phyloP scores from a whole-genome alignment of 441 rosid species.

The Mallotus japonicus region DNA sequence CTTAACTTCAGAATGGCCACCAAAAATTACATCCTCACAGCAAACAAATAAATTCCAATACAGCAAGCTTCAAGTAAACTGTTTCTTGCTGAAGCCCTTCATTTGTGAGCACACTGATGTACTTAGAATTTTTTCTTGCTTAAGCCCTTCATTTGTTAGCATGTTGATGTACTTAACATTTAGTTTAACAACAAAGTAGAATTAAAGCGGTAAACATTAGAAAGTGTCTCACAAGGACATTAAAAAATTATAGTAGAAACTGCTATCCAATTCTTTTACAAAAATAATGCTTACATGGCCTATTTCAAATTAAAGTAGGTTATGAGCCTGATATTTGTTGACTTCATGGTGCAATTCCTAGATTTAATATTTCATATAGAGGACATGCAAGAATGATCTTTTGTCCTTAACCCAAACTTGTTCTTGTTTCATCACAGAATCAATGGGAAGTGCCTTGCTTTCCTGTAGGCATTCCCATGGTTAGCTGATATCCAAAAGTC shows the following conservation, averaged over 20 bases:
- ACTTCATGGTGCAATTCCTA: not conserved
- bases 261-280: not conserved
- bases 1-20: too few species aligned
- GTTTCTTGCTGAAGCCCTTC: not conserved
- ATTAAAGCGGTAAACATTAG: not conserved
- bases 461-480: not conserved
- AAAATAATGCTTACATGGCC: too few species aligned
- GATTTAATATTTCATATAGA: not conserved
- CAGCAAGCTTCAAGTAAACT: not conserved
- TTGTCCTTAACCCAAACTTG: not conserved
- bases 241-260: not conserved
- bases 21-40: too few species aligned
- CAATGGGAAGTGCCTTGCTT: not conserved
- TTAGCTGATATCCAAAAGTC: not conserved
- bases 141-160: not conserved
- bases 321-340: too few species aligned
- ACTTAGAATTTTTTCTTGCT: too few species aligned
- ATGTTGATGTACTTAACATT: not conserved
- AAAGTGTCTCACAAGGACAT: not conserved
- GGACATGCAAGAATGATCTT: not conserved
- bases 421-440: not conserved
- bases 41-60: too few species aligned
- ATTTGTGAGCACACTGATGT: not conserved
- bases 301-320: too few species aligned
- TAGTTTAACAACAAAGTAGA: not conserved